Conservation (phyloP, 208 protist species). For the Zelonia costaricensis region DNA sequence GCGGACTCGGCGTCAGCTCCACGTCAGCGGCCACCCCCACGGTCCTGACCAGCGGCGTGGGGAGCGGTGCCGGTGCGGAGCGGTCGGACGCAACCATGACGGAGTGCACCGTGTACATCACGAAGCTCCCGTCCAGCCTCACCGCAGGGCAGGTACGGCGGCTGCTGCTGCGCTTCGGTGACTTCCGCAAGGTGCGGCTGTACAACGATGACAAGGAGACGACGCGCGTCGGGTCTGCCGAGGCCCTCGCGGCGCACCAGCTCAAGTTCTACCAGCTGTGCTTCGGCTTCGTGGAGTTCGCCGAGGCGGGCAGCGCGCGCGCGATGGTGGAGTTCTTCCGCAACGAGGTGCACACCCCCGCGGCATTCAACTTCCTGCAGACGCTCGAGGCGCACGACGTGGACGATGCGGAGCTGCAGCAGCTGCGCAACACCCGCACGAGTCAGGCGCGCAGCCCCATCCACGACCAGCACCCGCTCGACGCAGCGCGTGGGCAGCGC, state of each 20-base stretch:
- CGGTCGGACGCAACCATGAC: slow-evolving; percentile 44
- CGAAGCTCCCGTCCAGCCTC: slow-evolving; percentile 73
- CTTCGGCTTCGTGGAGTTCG: slow-evolving; percentile 84
- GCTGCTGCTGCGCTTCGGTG: slow-evolving; percentile 77
- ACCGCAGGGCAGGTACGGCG: slow-evolving; percentile 62
- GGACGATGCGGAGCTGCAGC: slow-evolving; percentile 36
- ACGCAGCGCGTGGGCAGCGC: slow-evolving; percentile 33
- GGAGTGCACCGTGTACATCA: slow-evolving; percentile 84
- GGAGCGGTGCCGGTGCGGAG: slow-evolving; percentile 15
- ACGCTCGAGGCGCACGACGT: slow-evolving; percentile 5
- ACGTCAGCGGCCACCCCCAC: slow-evolving; percentile 6
- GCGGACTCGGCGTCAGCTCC: not conserved
- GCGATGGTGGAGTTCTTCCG: slow-evolving; percentile 88
- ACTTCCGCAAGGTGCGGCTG: slow-evolving; percentile 85
- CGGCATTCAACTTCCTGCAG: slow-evolving; percentile 64
- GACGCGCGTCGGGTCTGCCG: slow-evolving; percentile 17
- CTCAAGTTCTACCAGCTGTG: slow-evolving; percentile 40
- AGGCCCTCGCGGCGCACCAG: slow-evolving; percentile 27
- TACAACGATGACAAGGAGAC: slow-evolving; percentile 76
- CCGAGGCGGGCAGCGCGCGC: slow-evolving; percentile 45
- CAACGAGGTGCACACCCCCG: slow-evolving; percentile 46
- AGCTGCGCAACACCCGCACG: slow-evolving; percentile 49
- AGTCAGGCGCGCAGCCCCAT: slow-evolving; percentile 79
- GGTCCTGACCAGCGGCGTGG: no score
- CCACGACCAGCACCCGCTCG: slow-evolving; percentile 64